Conservation (phyloP, 73 alveolate genomes). For the Urostyla sp. region DNA sequence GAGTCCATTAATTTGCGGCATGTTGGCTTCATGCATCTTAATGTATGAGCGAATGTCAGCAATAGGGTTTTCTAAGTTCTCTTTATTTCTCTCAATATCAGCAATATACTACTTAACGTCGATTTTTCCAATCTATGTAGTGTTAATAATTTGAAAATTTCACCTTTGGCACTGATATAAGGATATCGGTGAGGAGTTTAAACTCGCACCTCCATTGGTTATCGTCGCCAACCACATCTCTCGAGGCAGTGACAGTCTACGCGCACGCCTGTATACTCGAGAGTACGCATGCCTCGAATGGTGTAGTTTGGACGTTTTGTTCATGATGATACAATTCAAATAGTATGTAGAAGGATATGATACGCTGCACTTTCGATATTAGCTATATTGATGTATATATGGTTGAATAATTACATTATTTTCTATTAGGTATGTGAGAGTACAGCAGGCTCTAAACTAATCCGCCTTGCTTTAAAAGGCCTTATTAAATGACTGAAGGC, state of each 20-base stretch:
- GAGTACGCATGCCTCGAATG: slow-evolving; percentile 63
- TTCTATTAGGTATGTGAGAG: slow-evolving; percentile 73
- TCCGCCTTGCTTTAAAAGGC: slow-evolving; percentile 62
- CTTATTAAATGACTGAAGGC: slow-evolving; percentile 63
- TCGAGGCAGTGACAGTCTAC: not conserved
- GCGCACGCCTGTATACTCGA: slow-evolving; percentile 40
- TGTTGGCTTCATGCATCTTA: slow-evolving; percentile 37
- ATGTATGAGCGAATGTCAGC: slow-evolving; percentile 46
- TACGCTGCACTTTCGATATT: slow-evolving; percentile 76
- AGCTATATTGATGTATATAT: slow-evolving; percentile 23
- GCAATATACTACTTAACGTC: slow-evolving; percentile 33
- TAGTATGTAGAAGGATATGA: slow-evolving; percentile 77
- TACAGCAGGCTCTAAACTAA: slow-evolving; percentile 77
- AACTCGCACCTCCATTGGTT: slow-evolving; percentile 55
- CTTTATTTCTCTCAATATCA: slow-evolving; percentile 11
- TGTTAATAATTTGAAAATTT: too few relatives aligned
- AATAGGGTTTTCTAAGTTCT: slow-evolving; percentile 23
- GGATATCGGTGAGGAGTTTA: slow-evolving; percentile 53
- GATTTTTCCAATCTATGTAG: slow-evolving; percentile 38
- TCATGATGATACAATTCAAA: slow-evolving; percentile 73
- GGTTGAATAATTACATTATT: slow-evolving; percentile 24
- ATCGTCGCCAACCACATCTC: slow-evolving; percentile 40
- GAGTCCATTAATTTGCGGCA: slow-evolving; percentile 60
- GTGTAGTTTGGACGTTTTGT: slow-evolving; percentile 52
- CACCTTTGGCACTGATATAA: slow-evolving; percentile 56